Conservation (phyloP, 108 stramenopile genomes). For the Nannochloropsis oceanica region DNA sequence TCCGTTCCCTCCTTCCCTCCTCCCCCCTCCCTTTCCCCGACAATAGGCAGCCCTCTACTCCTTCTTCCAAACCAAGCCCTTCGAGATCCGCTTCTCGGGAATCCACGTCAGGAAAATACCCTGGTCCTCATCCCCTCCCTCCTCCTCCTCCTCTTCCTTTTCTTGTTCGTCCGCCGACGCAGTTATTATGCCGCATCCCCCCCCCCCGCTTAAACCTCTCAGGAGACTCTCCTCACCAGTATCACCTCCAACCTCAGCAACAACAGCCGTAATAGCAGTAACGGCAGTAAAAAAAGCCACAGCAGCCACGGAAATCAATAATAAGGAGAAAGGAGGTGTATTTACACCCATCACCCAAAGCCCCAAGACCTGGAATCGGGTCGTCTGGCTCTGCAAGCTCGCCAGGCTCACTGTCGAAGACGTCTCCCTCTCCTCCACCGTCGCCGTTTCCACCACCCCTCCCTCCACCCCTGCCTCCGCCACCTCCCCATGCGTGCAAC, state of each 20-base stretch:
- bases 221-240: no score
- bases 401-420: neutral
- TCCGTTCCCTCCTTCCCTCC: no score
- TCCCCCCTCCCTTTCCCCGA: no score
- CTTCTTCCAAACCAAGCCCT: neutral
- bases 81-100: neutral
- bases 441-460: neutral
- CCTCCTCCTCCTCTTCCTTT: neutral
- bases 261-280: no score
- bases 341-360: neutral
- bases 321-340: neutral
- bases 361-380: neutral
- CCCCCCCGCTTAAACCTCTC: neutral
- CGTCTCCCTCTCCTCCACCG: neutral
- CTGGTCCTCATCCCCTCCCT: neutral
- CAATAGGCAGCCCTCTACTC: neutral
- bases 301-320: no score
- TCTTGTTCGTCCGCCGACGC: neutral
- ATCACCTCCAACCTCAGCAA: no score
- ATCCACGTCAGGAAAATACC: neutral
- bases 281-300: no score
- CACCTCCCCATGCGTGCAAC: neutral
- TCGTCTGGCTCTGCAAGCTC: neutral
- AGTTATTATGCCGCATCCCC: neutral
- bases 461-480: neutral